Evolutionary conservation across 192 early-diverging fungal genomes (phyloP).

Genomic region (Gaertneriomyces semiglobifer): DNA sequence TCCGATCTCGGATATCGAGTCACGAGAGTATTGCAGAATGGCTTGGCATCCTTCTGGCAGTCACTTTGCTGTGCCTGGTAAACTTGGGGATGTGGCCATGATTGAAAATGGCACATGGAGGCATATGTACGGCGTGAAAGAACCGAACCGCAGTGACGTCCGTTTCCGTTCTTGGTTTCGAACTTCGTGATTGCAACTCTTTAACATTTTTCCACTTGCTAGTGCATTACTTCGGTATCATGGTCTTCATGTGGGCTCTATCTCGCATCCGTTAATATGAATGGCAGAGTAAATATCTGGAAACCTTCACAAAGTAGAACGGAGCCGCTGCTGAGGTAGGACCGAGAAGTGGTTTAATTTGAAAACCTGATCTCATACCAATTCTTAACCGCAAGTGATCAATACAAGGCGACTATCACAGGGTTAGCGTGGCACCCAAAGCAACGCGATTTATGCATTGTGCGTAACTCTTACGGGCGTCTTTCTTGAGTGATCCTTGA

Average conservation of each 20-base stretch:
- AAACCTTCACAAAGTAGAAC: conserved; percentile 28
- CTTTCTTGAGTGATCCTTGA: not conserved
- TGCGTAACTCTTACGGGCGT: not conserved
- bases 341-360: not conserved
- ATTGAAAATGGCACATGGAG: conserved; percentile 36
- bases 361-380: not conserved
- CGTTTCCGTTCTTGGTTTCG: conserved; percentile 21
- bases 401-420: conserved; percentile 11
- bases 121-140: conserved; percentile 14
- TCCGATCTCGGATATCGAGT: conserved; percentile 43
- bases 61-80: conserved; percentile 57
- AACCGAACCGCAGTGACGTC: conserved; percentile 16
- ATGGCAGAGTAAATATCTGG: conserved; percentile 64
- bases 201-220: not conserved
- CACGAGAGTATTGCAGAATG: conserved; percentile 34
- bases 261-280: conserved; percentile 46
- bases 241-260: conserved; percentile 69
- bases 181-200: too few species aligned
- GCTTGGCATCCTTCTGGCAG: conserved; percentile 65
- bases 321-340: conserved; percentile 17
- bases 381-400: not conserved
- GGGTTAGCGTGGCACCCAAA: conserved; percentile 32
- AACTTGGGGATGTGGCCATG: conserved; percentile 17
- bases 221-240: conserved; percentile 44
- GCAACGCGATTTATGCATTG: conserved; percentile 20